Evolutionary conservation across 2,329 filamentous ascomycete genomes (phyloP).

Genomic region (Zymoseptoria brevis): DNA sequence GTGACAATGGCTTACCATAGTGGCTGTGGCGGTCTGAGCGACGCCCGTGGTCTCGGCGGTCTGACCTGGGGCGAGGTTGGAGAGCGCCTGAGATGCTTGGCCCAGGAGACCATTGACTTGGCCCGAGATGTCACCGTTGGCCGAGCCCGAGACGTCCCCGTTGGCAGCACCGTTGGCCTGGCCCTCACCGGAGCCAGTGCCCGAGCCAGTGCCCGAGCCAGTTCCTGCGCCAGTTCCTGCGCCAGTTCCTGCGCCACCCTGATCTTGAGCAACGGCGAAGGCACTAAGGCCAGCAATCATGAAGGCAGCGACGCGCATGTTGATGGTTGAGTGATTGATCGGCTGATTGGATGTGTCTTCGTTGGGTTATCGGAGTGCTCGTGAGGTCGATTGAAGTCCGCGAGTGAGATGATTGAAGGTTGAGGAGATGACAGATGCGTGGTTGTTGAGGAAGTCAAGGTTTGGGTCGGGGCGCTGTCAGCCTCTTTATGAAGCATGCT

Average conservation of each 20-base stretch:
- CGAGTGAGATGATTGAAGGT: neutral
- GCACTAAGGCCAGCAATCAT: constrained; percentile 18
- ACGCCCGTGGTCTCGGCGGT: neutral
- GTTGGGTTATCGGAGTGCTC: constrained; percentile 1
- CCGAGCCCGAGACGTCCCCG: too few relatives aligned
- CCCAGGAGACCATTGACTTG: constrained; percentile 6
- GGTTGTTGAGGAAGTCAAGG: neutral
- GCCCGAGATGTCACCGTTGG: neutral
- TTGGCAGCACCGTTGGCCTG: too few relatives aligned
- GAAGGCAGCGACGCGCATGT: constrained; percentile 19
- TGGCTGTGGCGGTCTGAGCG: neutral
- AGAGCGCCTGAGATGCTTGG: constrained; percentile 1
- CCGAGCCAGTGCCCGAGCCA: too few relatives aligned
- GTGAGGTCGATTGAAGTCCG: neutral
- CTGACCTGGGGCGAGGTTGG: neutral
- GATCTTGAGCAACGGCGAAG: constrained; percentile 15
- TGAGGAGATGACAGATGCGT: neutral
- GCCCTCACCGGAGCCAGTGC: too few relatives aligned
- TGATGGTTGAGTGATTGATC: neutral
- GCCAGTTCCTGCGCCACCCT: too few relatives aligned
- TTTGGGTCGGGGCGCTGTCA: neutral
- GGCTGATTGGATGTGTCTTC: neutral
- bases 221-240: too few relatives aligned
- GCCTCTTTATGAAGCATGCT: constrained; percentile 1
- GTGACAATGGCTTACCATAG: neutral